Base-by-base conservation (phyloP, 192 early-diverging fungal species). In the Fimicolochytrium jonesii region DNA sequence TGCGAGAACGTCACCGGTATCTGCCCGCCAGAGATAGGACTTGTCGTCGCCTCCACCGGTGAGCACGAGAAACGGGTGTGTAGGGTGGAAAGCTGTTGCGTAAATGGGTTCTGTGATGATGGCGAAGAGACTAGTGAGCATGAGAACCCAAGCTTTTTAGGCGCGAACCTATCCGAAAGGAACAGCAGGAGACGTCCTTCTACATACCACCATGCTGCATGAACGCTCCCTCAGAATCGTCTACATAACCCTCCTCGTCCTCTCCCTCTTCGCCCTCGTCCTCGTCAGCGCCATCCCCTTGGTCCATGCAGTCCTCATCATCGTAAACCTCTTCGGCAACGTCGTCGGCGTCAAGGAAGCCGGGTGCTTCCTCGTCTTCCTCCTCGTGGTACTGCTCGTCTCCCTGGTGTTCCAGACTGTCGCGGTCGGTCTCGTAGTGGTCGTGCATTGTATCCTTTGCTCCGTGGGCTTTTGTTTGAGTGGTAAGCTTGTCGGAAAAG, bases 21-120 rank as follows among this genome's bases (percentile, higher is more conserved):
- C 87, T n/a, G 79, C 29, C 4, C 77, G 73, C 96, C 96, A 99
- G 4, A 99, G 63, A 67, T 87, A 96, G 26, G 84, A 84, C 75
- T 83, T 86, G 71, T 99, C 94, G 69, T 99, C 93, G 31, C 91
- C 92, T 39, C 94, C 96, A 34, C 96, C 96, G 58, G 83, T 87
- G 3, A 86, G 77, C 17, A 82, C 87, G 39, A 96, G 76, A 35
- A 61, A 71, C 30, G 79, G 75, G 39, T 92, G 61, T 17, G 71
- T 75, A 6, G 92, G 95, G 74, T 92, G 84, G 47, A 96, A 69
- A 23, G 86, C 87, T 11, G 96, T 74, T 33, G 88, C 68, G 70
- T 91, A 97, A 18, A 98, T 92, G 0, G 94, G 86, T 54, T 94
- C 91, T 88, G 46, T 6, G 29, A 46, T 37, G 54, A 20, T 23